These are phyloP conservation scores for Lentinula edodes DNA, from an alignment of 768 basidiomycete species.

Conservation along the genomic window DNA sequence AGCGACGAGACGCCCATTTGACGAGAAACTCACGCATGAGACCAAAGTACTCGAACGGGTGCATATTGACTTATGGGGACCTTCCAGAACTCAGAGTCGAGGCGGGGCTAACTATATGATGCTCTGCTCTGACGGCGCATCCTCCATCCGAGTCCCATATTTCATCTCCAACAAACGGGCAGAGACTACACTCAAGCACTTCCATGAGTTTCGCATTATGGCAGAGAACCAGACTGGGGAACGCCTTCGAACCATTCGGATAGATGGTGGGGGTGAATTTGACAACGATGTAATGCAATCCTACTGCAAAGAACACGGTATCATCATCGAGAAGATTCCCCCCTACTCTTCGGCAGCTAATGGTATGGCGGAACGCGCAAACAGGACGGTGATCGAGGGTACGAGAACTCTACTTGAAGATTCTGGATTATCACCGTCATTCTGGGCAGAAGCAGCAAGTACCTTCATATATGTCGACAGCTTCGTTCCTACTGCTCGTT, in stretches of 20 bases:
- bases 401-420: neutral
- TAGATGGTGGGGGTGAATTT: conserved; percentile 25
- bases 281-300: conserved; percentile 15
- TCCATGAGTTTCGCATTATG: conserved; percentile 9
- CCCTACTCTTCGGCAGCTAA: conserved; percentile 21
- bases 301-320: conserved; percentile 16
- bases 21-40: conserved; percentile 13
- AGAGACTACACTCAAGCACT: conserved; percentile 10
- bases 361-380: conserved; percentile 18
- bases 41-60: conserved; percentile 11
- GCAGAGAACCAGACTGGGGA: conserved; percentile 14
- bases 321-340: conserved; percentile 13
- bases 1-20: conserved; percentile 16
- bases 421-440: neutral
- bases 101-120: conserved; percentile 20
- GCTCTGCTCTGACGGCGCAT: conserved; percentile 15
- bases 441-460: neutral
- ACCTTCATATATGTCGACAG: neutral
- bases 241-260: conserved; percentile 10
- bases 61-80: conserved; percentile 22
- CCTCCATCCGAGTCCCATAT: conserved; percentile 7
- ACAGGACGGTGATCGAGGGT: conserved; percentile 15
- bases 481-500: neutral
- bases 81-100: conserved; percentile 8
- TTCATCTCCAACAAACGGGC: conserved; percentile 20